phyloP scores from a whole-genome alignment of 768 basidiomycete genomes.

The Nidularia pulvinata region DNA sequence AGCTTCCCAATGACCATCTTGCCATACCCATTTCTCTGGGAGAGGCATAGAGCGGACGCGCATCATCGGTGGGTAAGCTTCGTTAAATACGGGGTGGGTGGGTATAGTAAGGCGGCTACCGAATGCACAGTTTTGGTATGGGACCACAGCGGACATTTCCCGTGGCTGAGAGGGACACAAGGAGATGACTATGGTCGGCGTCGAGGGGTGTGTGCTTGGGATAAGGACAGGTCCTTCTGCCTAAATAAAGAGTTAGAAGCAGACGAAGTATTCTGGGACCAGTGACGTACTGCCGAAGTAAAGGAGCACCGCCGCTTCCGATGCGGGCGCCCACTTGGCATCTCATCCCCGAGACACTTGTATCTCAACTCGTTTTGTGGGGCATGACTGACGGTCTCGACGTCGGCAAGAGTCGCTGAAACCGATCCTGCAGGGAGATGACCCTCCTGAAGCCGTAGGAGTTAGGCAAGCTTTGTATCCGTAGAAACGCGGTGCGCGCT shows the following conservation, averaged over 20 bases:
- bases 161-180: slow-evolving; percentile 36
- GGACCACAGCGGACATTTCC: slow-evolving; percentile 43
- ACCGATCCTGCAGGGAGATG: too few relatives aligned
- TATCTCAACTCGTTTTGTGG: too few relatives aligned
- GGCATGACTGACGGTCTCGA: too few relatives aligned
- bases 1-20: slow-evolving; percentile 54
- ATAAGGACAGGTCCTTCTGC: slow-evolving; percentile 20
- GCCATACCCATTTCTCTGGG: slow-evolving; percentile 44
- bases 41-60: slow-evolving; percentile 19
- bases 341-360: too few relatives aligned
- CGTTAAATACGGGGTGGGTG: slow-evolving; percentile 42
- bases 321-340: slow-evolving; percentile 4
- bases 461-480: too few relatives aligned
- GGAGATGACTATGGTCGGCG: slow-evolving; percentile 53
- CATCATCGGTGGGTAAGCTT: slow-evolving; percentile 41
- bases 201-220: slow-evolving; percentile 25
- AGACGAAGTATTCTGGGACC: neutral
- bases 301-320: slow-evolving; percentile 19
- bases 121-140: slow-evolving; percentile 55
- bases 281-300: slow-evolving; percentile 6
- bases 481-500: too few relatives aligned
- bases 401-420: too few relatives aligned
- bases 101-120: slow-evolving; percentile 51
- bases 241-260: neutral
- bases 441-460: too few relatives aligned